These are phyloP conservation scores for Vinca minor DNA, from an alignment of 257 asterid genomes.

Conservation along the genomic window DNA sequence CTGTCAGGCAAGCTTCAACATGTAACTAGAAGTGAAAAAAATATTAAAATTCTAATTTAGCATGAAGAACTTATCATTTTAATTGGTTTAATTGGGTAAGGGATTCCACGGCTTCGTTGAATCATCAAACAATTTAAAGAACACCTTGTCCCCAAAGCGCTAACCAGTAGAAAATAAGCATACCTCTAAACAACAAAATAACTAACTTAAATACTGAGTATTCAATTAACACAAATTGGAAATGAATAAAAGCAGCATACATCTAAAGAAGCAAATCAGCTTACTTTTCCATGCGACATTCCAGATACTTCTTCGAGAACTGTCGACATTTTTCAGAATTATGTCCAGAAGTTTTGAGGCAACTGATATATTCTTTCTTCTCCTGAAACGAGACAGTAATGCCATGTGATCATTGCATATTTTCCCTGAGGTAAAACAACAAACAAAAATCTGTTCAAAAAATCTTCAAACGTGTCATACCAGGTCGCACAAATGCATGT, in stretches of 20 bases:
- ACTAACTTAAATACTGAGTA: no score
- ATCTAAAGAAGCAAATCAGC: slow-evolving; percentile 15
- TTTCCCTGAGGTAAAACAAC: background rate
- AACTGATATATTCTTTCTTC: slow-evolving; percentile 73
- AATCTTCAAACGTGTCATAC: slow-evolving; percentile 26
- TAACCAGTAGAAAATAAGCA: background rate
- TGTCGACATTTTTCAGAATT: slow-evolving; percentile 70
- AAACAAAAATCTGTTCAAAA: background rate
- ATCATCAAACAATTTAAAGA: no score
- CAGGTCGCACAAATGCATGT: slow-evolving; percentile 81
- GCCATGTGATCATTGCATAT: slow-evolving; percentile 2
- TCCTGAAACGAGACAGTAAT: slow-evolving; percentile 47
- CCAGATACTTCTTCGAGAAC: slow-evolving; percentile 70
- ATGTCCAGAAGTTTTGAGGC: slow-evolving; percentile 68
- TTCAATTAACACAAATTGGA: background rate
- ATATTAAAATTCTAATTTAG: no score
- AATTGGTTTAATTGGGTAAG: background rate
- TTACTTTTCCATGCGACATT: slow-evolving; percentile 93
- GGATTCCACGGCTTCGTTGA: background rate
- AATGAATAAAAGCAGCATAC: background rate
- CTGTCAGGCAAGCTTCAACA: background rate
- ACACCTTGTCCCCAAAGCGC: background rate
- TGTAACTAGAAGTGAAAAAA: background rate
- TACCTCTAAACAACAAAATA: no score
- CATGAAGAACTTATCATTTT: background rate